Conservation (phyloP, 192 early-diverging fungal species). For the Backusella mclennaniae region DNA sequence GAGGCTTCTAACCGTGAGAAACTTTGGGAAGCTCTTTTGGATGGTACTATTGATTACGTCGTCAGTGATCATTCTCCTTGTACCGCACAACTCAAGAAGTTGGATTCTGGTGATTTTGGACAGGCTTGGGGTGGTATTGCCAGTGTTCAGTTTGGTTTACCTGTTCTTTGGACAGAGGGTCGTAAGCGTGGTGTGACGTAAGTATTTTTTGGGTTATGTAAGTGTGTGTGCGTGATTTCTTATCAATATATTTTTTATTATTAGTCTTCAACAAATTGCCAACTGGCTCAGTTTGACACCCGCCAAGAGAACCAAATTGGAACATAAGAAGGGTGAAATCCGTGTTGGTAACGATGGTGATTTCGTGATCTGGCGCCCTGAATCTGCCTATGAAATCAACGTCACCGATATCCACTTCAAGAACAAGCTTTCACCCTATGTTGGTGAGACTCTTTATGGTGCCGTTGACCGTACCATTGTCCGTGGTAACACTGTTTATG, state of each 20-base stretch:
- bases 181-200: constrained; percentile 58
- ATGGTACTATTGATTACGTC: constrained; percentile 79
- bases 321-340: constrained; percentile 67
- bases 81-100: constrained; percentile 71
- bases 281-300: constrained; percentile 66
- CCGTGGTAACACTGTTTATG: constrained; percentile 55
- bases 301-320: constrained; percentile 58
- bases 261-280: constrained; percentile 31
- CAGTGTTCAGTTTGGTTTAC: constrained; percentile 76
- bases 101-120: constrained; percentile 71
- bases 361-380: constrained; percentile 77
- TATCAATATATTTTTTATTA: constrained; percentile 1
- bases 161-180: constrained; percentile 77
- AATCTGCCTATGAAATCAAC: constrained; percentile 49
- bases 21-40: constrained; percentile 73
- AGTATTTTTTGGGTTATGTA: constrained; percentile 10
- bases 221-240: background rate
- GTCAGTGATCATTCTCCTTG: constrained; percentile 85
- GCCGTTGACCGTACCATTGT: constrained; percentile 70
- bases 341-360: constrained; percentile 72
- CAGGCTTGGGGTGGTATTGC: constrained; percentile 84
- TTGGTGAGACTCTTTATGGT: constrained; percentile 59
- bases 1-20: constrained; percentile 61
- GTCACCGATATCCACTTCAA: constrained; percentile 72
- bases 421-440: constrained; percentile 79